Evolutionary conservation across 352 stramenopile species (phyloP).

Genomic region (Pythium vanterpoolii): DNA sequence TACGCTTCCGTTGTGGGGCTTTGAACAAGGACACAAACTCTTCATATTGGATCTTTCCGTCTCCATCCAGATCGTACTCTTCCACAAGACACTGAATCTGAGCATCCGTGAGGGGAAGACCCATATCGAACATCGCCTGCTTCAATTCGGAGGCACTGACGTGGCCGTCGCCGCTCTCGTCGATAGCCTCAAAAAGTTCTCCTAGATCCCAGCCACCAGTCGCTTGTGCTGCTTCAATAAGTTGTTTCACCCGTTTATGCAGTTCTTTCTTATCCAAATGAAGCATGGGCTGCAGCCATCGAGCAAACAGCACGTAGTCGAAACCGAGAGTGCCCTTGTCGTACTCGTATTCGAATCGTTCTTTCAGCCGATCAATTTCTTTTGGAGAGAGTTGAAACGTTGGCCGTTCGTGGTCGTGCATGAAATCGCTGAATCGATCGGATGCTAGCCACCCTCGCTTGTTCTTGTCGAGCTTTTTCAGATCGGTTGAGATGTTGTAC

Average conservation of each 20-base stretch:
- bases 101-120: slow-evolving; percentile 56
- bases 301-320: slow-evolving; percentile 68
- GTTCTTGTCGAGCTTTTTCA: slow-evolving; percentile 57
- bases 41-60: slow-evolving; percentile 58
- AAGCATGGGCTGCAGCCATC: slow-evolving; percentile 64
- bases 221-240: slow-evolving; percentile 37
- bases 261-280: slow-evolving; percentile 59
- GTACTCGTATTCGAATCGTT: slow-evolving; percentile 74
- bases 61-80: slow-evolving; percentile 58
- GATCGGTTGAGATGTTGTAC: slow-evolving; percentile 36
- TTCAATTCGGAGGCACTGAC: slow-evolving; percentile 57
- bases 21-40: slow-evolving; percentile 56
- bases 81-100: slow-evolving; percentile 61
- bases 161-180: slow-evolving; percentile 48
- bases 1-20: slow-evolving; percentile 11
- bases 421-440: slow-evolving; percentile 19
- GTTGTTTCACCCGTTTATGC: slow-evolving; percentile 39
- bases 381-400: slow-evolving; percentile 37
- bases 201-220: slow-evolving; percentile 44
- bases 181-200: slow-evolving; percentile 61
- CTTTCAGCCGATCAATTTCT: slow-evolving; percentile 35
- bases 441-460: slow-evolving; percentile 49
- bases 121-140: slow-evolving; percentile 56
- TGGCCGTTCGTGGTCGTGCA: slow-evolving; percentile 27
- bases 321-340: slow-evolving; percentile 47